Percentiles rank a stretch among this genome's conserved stretches.
Evolutionary conservation across 2,329 filamentous ascomycete genomes (phyloP).

Genomic region (Ophioceras dolichostomum): DNA sequence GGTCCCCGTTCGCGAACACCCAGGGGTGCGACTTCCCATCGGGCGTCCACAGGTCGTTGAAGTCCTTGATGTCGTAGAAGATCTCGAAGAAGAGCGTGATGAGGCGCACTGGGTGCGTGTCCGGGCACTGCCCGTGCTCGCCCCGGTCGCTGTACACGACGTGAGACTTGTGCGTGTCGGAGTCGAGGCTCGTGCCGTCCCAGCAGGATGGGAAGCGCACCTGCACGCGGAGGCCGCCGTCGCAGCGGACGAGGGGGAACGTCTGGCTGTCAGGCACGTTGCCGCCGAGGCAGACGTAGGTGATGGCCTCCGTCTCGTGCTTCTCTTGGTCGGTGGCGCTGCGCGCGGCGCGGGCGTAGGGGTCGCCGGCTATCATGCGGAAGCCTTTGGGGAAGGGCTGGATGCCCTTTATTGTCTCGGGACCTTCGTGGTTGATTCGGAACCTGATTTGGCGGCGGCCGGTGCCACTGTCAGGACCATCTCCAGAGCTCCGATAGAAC

Average conservation of each 20-base stretch:
- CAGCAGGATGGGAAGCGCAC: slow-evolving; percentile 17
- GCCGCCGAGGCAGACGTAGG: slow-evolving; percentile 25
- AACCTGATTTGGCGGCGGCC: too few relatives aligned
- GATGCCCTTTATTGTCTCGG: not conserved
- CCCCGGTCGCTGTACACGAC: slow-evolving; percentile 34
- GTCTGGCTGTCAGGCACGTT: slow-evolving; percentile 23
- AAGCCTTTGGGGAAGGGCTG: slow-evolving; percentile 17
- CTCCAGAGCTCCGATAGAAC: too few relatives aligned
- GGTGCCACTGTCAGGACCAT: too few relatives aligned
- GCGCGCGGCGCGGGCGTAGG: slow-evolving; percentile 17
- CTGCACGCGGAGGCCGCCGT: slow-evolving; percentile 23
- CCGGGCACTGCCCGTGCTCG: slow-evolving; percentile 35
- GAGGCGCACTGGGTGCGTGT: slow-evolving; percentile 37
- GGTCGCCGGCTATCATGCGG: slow-evolving; percentile 29
- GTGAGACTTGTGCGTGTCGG: slow-evolving; percentile 7
- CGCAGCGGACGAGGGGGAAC: slow-evolving; percentile 21
- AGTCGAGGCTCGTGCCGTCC: slow-evolving; percentile 8
- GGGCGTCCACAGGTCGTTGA: slow-evolving; percentile 30
- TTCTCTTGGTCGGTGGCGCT: slow-evolving; percentile 9
- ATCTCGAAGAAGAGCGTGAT: slow-evolving; percentile 49
- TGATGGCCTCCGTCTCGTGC: slow-evolving; percentile 13
- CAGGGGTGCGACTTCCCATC: slow-evolving; percentile 28
- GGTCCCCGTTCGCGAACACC: slow-evolving; percentile 27
- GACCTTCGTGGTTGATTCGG: too few relatives aligned
- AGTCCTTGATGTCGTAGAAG: slow-evolving; percentile 38